Percentiles rank a stretch among this genome's conserved stretches.
Evolutionary conservation across 257 asterid species (phyloP).

Genomic region (Dorcoceras hygrometricum): DNA sequence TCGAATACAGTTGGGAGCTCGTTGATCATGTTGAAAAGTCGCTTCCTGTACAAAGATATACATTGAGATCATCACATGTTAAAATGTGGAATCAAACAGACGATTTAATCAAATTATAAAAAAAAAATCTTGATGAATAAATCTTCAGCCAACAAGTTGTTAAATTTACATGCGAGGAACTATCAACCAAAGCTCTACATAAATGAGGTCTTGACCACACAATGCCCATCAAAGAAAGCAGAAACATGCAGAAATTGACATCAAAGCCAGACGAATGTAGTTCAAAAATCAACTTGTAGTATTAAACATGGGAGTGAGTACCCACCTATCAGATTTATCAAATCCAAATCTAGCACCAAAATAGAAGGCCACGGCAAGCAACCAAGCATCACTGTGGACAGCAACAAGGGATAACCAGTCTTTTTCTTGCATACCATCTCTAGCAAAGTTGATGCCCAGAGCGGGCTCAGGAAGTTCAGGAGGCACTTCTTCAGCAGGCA

Average conservation of each 20-base stretch:
- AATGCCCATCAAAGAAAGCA: neutral
- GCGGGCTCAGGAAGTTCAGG: conserved; percentile 74
- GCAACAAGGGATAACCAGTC: conserved; percentile 68
- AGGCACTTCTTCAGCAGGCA: conserved; percentile 67
- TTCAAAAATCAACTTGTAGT: neutral
- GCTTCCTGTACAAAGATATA: conserved; percentile 49
- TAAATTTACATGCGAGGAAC: neutral
- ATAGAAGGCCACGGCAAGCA: conserved; percentile 57
- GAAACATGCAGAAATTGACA: neutral
- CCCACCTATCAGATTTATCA: conserved; percentile 52
- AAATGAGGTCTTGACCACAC: neutral
- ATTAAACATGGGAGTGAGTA: neutral
- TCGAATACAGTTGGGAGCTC: conserved; percentile 75
- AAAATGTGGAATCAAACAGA: neutral
- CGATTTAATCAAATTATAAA: neutral
- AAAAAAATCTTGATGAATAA: neutral
- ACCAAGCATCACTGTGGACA: conserved; percentile 66
- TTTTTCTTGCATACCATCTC: conserved; percentile 62
- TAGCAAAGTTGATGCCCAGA: conserved; percentile 64
- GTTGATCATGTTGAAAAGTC: conserved; percentile 74
- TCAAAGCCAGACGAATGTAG: neutral
- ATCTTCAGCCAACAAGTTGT: neutral
- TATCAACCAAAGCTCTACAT: neutral
- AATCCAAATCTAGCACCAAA: conserved; percentile 64
- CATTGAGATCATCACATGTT: neutral